Evolutionary conservation across 1,139 yeast genomes (phyloP), one percentile per base, ranked within the genome.

Genomic region (Sugiyamaella paludigena): DNA sequence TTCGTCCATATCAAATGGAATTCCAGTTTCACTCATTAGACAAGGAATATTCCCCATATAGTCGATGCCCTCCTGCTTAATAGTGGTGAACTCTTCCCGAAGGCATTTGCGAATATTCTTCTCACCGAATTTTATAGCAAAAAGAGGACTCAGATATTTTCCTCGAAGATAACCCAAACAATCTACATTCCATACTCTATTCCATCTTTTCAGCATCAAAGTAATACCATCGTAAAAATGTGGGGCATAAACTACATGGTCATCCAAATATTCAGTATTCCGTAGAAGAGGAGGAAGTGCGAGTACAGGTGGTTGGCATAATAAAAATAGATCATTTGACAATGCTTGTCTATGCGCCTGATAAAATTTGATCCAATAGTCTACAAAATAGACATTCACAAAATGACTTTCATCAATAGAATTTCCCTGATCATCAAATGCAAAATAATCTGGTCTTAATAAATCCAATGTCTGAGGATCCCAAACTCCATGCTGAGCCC

Each of bases 211-310:
- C 65, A 85, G 85, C 91, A 88, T 84, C 37, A 88, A 68, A 0
- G 96, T 84, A 79, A 87, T 78, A 0, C 96, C 96, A 64, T 88
- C 96, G 60, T 88, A 88, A 62, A 84, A 88, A 68, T 88, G 96
- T 1, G 94, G 89, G 26, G 94, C 81, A 56, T 82, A 83, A 0
- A 84, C 77, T 0, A 89, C 84, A 51, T 77, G 78, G 1, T 72
- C 65, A 60, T 87, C 95, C 16, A 87, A 67, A 36, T 81, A 66
- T 2, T 73, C 67, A 16, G 85, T 77, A 10, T 55, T 63, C 53
- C 74, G 76, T 49, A 88, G 67, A 8, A 68, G 65, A 0, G 98
- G 98, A 0, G 97, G 96, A 3, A 78, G 64, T 55, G 85, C 87
- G 55, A 91, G 71, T 0, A 87, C 94, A 1, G 96, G 96, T 0